Base-by-base conservation (phyloP, 805 yeast genomes). In the Saturnispora sekii region DNA sequence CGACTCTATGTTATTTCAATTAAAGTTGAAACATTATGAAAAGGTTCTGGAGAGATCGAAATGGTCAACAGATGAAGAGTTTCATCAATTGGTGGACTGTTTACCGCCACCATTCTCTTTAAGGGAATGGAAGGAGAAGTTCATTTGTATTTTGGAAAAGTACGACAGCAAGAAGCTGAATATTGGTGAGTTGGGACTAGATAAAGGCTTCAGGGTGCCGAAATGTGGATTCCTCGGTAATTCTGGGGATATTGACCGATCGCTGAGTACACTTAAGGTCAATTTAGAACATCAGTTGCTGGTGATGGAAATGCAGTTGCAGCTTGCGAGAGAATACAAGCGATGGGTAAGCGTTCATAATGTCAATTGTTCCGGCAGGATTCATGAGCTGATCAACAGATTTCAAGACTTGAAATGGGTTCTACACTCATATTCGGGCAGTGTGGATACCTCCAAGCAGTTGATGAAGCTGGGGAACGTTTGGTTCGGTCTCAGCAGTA, bases 161-260 rank as follows among this genome's bases (percentile, higher is more conserved):
- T 38, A 44, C 43, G 30, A 21, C 3, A 29, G 46, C 3, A 57
- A 15, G 5, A 21, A 26, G 4, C n/a, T 45, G 9, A 46, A 84
- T 10, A 68, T 90, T 9, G 98, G 98, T 1, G 98, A 90, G 54
- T 72, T 87, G n/a, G 98, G 98, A 0, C 64, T 93, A 2, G 98
- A 90, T 60, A 84, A 81, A 59, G 56, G 76, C 29, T 84, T 85
- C 56, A 62, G 84, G 32, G 60, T 89, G 4, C 95, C 94, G 2
- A 53, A 60, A 45, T 65, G 64, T 46, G 87, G 88, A 2, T 77
- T 60, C 55, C 66, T 65, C 46, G 80, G 80, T 5, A 48, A 48
- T 29, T 18, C 37, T 4, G 8, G n/a, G 10, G 18, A 5, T 15
- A 8, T 17, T 1, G 29, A 14, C 28, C 5, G 21, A 10, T 44